Conservation (phyloP, 2,329 filamentous ascomycete species). For the Fusarium equiseti region DNA sequence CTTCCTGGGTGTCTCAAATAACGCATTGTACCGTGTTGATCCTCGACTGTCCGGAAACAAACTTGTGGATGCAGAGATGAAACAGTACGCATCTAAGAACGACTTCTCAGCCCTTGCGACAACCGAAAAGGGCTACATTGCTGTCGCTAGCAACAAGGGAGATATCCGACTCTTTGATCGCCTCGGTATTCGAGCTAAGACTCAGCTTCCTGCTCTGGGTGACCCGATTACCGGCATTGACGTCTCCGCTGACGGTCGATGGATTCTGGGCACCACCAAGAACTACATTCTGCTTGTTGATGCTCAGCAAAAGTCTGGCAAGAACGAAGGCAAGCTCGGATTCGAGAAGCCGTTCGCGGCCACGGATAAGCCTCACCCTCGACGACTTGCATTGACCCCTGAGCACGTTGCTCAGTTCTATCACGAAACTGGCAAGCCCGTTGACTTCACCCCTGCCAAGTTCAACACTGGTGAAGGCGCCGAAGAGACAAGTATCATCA, state of each 20-base stretch:
- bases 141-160: slow-evolving; percentile 96
- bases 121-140: slow-evolving; percentile 96
- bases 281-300: slow-evolving; percentile 97
- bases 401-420: slow-evolving; percentile 97
- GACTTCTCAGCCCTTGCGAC: slow-evolving; percentile 95
- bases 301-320: slow-evolving; percentile 88
- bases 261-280: slow-evolving; percentile 92
- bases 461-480: slow-evolving; percentile 90
- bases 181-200: slow-evolving; percentile 97
- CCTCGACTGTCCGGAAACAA: slow-evolving; percentile 91
- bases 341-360: slow-evolving; percentile 95
- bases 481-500: slow-evolving; percentile 94
- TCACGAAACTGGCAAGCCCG: slow-evolving; percentile 88
- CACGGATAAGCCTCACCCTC: slow-evolving; percentile 92
- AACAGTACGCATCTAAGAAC: slow-evolving; percentile 97
- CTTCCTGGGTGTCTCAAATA: slow-evolving; percentile 92
- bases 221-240: slow-evolving; percentile 96
- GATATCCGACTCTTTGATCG: slow-evolving; percentile 97
- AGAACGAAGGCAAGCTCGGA: slow-evolving; percentile 97
- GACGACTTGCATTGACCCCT: slow-evolving; percentile 87
- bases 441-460: slow-evolving; percentile 89
- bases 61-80: slow-evolving; percentile 90
- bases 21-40: slow-evolving; percentile 93
- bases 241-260: slow-evolving; percentile 93
- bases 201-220: slow-evolving; percentile 92